Conservation (phyloP, 2,329 filamentous ascomycete genomes). For the Phialophora tarda region DNA sequence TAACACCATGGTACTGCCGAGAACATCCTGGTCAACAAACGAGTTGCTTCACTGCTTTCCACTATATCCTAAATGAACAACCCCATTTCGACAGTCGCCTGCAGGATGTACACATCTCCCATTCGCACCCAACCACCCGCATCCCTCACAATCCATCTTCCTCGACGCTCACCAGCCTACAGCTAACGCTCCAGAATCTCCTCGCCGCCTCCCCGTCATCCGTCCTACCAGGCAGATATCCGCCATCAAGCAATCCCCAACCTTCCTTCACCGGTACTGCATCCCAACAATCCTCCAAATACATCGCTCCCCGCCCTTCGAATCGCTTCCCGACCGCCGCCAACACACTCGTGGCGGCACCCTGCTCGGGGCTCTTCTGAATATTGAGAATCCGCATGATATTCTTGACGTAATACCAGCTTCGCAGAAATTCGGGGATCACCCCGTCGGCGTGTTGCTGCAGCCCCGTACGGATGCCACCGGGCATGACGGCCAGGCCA, state of each 20-base stretch:
- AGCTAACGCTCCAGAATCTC: not conserved
- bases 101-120: too few species aligned
- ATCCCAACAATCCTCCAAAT: constrained; percentile 33
- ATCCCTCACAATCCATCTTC: not conserved
- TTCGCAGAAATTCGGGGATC: constrained; percentile 8
- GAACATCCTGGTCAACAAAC: not conserved
- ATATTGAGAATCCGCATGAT: constrained; percentile 18
- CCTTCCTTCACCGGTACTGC: constrained; percentile 26
- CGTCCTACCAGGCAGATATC: constrained; percentile 15
- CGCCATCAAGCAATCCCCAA: constrained; percentile 14
- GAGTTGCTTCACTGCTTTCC: not conserved
- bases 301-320: constrained; percentile 12
- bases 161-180: not conserved
- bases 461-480: constrained; percentile 45
- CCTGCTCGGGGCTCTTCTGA: constrained; percentile 46
- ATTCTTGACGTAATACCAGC: constrained; percentile 25
- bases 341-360: constrained; percentile 38
- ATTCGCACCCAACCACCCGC: too few species aligned
- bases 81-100: too few species aligned
- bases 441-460: constrained; percentile 3
- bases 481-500: constrained; percentile 55
- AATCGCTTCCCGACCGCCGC: constrained; percentile 19
- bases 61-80: not conserved
- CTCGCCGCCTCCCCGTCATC: constrained; percentile 13
- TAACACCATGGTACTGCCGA: not conserved